Conservation (phyloP, 345 rosid species). For the Brassica carinata region DNA sequence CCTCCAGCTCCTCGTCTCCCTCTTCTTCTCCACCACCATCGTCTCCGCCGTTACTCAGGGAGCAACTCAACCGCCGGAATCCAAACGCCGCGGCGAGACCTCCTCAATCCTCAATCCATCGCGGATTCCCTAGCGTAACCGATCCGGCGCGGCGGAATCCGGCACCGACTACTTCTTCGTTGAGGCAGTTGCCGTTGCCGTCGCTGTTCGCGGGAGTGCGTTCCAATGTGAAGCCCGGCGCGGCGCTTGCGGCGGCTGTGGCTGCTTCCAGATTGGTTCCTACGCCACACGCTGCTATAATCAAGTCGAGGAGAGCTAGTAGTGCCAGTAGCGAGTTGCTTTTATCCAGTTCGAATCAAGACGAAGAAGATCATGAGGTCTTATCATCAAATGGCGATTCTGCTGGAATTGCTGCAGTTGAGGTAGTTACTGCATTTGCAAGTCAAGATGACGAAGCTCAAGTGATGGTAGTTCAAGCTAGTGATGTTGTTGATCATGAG, state of each 20-base stretch:
- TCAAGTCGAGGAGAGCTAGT: slow-evolving; percentile 79
- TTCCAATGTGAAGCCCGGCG: slow-evolving; percentile 89
- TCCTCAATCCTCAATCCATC: slow-evolving; percentile 36
- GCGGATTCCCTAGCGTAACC: slow-evolving; percentile 23
- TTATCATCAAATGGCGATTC: slow-evolving; percentile 47
- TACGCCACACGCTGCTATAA: slow-evolving; percentile 88
- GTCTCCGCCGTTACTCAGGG: slow-evolving; percentile 28
- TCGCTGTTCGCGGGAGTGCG: slow-evolving; percentile 76
- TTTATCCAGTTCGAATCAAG: slow-evolving; percentile 34
- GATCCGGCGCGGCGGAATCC: slow-evolving; percentile 47
- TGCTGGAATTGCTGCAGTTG: slow-evolving; percentile 35
- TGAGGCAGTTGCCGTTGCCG: slow-evolving; percentile 73
- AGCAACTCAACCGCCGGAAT: slow-evolving; percentile 3
- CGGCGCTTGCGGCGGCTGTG: slow-evolving; percentile 91
- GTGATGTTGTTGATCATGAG: slow-evolving; percentile 18
- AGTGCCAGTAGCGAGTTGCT: slow-evolving; percentile 42
- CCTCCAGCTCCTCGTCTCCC: slow-evolving; percentile 59
- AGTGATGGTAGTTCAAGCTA: slow-evolving; percentile 28
- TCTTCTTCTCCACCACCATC: slow-evolving; percentile 53
- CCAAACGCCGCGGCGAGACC: slow-evolving; percentile 30
- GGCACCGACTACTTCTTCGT: slow-evolving; percentile 32
- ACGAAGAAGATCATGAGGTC: slow-evolving; percentile 47
- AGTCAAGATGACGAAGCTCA: slow-evolving; percentile 38
- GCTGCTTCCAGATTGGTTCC: slow-evolving; percentile 86
- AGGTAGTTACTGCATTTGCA: slow-evolving; percentile 4